phyloP scores from a whole-genome alignment of 2,329 filamentous ascomycete genomes.

The Epichloe typhina region DNA sequence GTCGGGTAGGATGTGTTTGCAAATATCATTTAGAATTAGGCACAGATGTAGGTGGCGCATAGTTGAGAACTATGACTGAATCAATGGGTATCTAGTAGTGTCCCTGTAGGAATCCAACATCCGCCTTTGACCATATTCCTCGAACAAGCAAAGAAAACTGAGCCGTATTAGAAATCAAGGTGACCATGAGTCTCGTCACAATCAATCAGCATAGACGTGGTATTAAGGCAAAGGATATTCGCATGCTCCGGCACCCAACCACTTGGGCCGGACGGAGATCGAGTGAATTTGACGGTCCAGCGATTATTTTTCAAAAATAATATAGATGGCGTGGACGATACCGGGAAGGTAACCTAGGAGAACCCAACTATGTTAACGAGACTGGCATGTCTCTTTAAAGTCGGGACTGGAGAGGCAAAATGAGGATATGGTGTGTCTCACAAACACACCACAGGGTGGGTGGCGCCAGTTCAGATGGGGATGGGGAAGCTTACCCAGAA shows the following conservation, averaged over 20 bases:
- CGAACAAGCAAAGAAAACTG: not conserved
- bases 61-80: not conserved
- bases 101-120: slow-evolving; percentile 7
- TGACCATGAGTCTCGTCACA: not conserved
- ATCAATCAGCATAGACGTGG: not conserved
- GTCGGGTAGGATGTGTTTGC: no score
- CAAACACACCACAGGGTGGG: not conserved
- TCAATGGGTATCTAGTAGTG: slow-evolving; percentile 4
- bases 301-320: slow-evolving; percentile 36
- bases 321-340: slow-evolving; percentile 89
- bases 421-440: not conserved
- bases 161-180: not conserved
- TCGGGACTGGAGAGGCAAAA: not conserved
- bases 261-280: no score
- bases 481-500: slow-evolving; percentile 37
- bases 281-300: no score
- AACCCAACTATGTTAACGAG: not conserved
- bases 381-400: no score
- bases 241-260: not conserved
- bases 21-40: no score
- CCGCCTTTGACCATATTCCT: not conserved
- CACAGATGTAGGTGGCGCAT: not conserved
- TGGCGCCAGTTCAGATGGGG: not conserved
- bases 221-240: not conserved
- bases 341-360: slow-evolving; percentile 51